phyloP scores from a whole-genome alignment of 345 rosid species.

The Ricinus communis region DNA sequence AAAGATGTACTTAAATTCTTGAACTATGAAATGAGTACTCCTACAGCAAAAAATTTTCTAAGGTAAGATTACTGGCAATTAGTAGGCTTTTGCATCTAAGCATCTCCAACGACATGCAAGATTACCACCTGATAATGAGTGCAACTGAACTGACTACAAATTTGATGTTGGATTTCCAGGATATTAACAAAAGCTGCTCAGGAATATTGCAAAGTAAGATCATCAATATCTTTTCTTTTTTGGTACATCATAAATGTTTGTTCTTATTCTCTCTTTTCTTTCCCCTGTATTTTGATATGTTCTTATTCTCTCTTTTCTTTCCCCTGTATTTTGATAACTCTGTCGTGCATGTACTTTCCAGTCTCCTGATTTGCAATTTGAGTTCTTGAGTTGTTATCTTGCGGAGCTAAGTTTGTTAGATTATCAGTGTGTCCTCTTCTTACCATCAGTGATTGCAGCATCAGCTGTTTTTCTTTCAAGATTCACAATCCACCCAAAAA shows the following conservation, averaged over 20 bases:
- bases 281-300: too few relatives aligned
- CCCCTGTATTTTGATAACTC: background rate
- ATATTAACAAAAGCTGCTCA: slow-evolving; percentile 20
- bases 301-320: background rate
- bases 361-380: slow-evolving; percentile 20
- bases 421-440: slow-evolving; percentile 17
- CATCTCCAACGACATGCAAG: background rate
- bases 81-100: background rate
- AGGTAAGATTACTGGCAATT: slow-evolving; percentile 12
- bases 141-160: background rate
- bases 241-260: background rate
- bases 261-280: background rate
- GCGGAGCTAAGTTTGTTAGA: slow-evolving; percentile 25
- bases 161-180: slow-evolving; percentile 8
- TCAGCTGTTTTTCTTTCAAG: slow-evolving; percentile 26
- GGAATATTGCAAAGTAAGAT: slow-evolving; percentile 10
- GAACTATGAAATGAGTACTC: slow-evolving; percentile 21
- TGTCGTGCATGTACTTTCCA: background rate
- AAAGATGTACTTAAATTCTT: slow-evolving; percentile 17
- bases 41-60: slow-evolving; percentile 23
- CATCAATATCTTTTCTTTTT: background rate
- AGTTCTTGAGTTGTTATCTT: slow-evolving; percentile 25
- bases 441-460: slow-evolving; percentile 29
- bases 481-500: slow-evolving; percentile 11
- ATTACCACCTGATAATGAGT: background rate